Conservation (phyloP, 208 protist species). For the Wallacemonas rigidus region DNA sequence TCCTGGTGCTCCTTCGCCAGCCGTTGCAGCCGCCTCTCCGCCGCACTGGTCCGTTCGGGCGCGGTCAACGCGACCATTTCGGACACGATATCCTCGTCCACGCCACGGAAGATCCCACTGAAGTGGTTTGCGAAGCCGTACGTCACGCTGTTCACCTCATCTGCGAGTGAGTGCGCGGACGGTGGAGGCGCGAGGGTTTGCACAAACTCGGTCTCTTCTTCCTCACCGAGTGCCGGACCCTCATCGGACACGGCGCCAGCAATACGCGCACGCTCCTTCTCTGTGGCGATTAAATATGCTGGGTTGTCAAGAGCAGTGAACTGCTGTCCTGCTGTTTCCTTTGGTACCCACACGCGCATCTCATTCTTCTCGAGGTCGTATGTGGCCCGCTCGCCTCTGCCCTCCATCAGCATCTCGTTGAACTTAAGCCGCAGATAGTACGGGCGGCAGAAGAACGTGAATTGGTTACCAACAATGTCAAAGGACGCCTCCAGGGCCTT, state of each 20-base stretch:
- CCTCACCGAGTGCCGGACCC: slow-evolving; percentile 26
- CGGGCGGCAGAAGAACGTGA: slow-evolving; percentile 88
- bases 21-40: slow-evolving; percentile 53
- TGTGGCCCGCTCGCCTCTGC: slow-evolving; percentile 66
- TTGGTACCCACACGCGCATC: slow-evolving; percentile 83
- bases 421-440: slow-evolving; percentile 92
- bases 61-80: slow-evolving; percentile 64
- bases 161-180: background rate
- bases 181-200: slow-evolving; percentile 32
- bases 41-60: slow-evolving; percentile 54
- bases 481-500: slow-evolving; percentile 83
- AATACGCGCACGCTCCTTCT: slow-evolving; percentile 63
- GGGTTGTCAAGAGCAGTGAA: slow-evolving; percentile 90
- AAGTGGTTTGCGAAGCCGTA: slow-evolving; percentile 89
- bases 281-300: slow-evolving; percentile 83
- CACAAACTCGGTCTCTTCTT: slow-evolving; percentile 74
- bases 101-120: slow-evolving; percentile 60
- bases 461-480: slow-evolving; percentile 74
- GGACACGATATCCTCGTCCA: slow-evolving; percentile 56
- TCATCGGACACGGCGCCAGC: slow-evolving; percentile 38
- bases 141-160: slow-evolving; percentile 21
- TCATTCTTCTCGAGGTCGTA: slow-evolving; percentile 79
- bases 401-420: slow-evolving; percentile 73
- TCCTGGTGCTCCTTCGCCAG: slow-evolving; percentile 44
- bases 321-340: slow-evolving; percentile 54